These are phyloP conservation scores for Fusarium sp. DNA, from an alignment of 2,329 filamentous ascomycete genomes.

Conservation along the genomic window DNA sequence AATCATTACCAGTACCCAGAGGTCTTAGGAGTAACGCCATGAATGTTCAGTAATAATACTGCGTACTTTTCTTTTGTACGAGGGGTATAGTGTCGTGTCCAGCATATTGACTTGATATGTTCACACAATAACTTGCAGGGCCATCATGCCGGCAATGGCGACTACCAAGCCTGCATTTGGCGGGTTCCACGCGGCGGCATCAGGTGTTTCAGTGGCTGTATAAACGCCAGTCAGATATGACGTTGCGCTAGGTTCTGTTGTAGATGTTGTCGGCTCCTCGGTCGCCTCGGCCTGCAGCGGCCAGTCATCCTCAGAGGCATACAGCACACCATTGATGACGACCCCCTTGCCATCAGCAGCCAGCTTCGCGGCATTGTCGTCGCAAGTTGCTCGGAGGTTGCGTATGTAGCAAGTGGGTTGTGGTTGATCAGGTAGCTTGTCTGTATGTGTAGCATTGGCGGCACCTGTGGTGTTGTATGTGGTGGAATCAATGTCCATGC, in stretches of 20 bases:
- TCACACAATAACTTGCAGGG: constrained; percentile 8
- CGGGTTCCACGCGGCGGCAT: constrained; percentile 32
- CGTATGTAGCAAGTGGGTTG: constrained; percentile 71
- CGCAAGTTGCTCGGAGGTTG: constrained; percentile 60
- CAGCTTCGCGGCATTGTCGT: constrained; percentile 61
- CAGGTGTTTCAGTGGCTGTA: constrained; percentile 52
- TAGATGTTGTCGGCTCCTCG: constrained; percentile 37
- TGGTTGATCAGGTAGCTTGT: constrained; percentile 61
- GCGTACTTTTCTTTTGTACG: not conserved
- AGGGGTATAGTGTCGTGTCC: not conserved
- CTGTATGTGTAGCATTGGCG: constrained; percentile 66
- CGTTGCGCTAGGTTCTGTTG: constrained; percentile 33
- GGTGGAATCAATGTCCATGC: constrained; percentile 62
- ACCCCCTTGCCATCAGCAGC: constrained; percentile 64
- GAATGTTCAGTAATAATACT: constrained; percentile 1
- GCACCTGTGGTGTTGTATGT: constrained; percentile 69
- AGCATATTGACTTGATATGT: not conserved
- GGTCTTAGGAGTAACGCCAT: not conserved
- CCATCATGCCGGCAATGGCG: constrained; percentile 28
- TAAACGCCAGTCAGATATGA: constrained; percentile 49
- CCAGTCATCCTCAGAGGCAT: constrained; percentile 57
- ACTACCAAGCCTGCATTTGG: constrained; percentile 19
- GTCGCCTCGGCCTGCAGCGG: constrained; percentile 50
- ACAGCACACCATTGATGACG: constrained; percentile 70
- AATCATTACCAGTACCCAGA: constrained; percentile 1